Conservation (phyloP, 306 rosid genomes). For the Quercus glauca region DNA sequence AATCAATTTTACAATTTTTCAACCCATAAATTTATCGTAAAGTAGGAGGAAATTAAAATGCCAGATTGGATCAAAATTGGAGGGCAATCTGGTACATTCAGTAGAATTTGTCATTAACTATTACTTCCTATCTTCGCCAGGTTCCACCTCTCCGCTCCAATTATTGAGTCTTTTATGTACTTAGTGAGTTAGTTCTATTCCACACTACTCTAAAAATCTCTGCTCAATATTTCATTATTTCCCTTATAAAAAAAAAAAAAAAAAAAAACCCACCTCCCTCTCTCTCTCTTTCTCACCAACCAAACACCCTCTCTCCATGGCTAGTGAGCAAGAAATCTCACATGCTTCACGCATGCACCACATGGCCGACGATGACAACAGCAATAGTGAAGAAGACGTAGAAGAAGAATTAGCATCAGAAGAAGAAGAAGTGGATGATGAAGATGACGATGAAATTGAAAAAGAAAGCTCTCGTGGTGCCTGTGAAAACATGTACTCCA, state of each 20-base stretch:
- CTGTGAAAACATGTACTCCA: background rate
- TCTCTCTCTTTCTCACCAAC: background rate
- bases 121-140: background rate
- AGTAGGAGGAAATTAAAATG: background rate
- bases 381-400: background rate
- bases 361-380: conserved; percentile 20
- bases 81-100: conserved; percentile 27
- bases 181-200: background rate
- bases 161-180: conserved; percentile 26
- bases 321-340: conserved; percentile 36
- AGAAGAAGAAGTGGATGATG: background rate
- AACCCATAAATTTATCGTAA: background rate
- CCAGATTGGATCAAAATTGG: background rate
- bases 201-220: conserved; percentile 4
- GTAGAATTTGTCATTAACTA: conserved; percentile 16
- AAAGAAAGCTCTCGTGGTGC: background rate
- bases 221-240: background rate
- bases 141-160: conserved; percentile 26
- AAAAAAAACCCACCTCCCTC: no score
- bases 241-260: background rate
- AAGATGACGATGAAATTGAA: background rate
- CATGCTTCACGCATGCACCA: conserved; percentile 31
- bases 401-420: background rate
- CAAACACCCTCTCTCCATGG: conserved; percentile 35
- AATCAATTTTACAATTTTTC: background rate